Evolutionary conservation across 176 grass and related monocot genomes (phyloP).

Genomic region (Ananas comosus): DNA sequence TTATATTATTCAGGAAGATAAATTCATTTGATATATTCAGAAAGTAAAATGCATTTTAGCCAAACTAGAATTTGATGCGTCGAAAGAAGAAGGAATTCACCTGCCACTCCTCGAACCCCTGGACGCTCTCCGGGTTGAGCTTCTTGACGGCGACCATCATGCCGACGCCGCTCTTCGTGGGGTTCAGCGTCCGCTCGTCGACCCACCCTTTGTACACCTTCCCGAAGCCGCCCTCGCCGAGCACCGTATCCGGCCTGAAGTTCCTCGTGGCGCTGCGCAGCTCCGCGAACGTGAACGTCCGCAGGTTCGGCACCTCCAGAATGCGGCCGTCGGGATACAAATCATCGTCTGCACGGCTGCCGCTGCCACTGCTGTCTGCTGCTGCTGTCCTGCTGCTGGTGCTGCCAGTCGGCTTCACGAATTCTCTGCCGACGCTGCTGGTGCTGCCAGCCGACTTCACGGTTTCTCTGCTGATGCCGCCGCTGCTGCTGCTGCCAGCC

Average conservation of each 20-base stretch:
- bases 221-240: conserved; percentile 84
- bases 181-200: conserved; percentile 69
- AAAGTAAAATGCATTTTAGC: neutral
- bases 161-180: conserved; percentile 26
- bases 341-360: conserved; percentile 3
- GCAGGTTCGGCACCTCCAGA: conserved; percentile 52
- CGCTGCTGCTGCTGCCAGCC: neutral
- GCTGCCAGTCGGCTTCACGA: neutral
- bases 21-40: neutral
- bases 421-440: conserved; percentile 13
- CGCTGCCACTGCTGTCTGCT: conserved; percentile 27
- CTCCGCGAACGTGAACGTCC: conserved; percentile 57
- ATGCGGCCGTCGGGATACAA: conserved; percentile 36
- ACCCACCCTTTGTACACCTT: conserved; percentile 91
- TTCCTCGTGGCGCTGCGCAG: conserved; percentile 48
- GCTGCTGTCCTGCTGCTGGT: conserved; percentile 47
- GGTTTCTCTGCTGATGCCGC: neutral
- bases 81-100: conserved; percentile 8
- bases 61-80: too few relatives aligned
- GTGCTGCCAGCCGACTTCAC: neutral
- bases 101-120: conserved; percentile 91
- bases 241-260: conserved; percentile 56
- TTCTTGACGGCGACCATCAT: conserved; percentile 73
- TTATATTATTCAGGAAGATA: too few relatives aligned
- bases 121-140: conserved; percentile 79